phyloP scores from a whole-genome alignment of 1,284 basidiomycete genomes.

The Cutaneotrichosporon sp. region DNA sequence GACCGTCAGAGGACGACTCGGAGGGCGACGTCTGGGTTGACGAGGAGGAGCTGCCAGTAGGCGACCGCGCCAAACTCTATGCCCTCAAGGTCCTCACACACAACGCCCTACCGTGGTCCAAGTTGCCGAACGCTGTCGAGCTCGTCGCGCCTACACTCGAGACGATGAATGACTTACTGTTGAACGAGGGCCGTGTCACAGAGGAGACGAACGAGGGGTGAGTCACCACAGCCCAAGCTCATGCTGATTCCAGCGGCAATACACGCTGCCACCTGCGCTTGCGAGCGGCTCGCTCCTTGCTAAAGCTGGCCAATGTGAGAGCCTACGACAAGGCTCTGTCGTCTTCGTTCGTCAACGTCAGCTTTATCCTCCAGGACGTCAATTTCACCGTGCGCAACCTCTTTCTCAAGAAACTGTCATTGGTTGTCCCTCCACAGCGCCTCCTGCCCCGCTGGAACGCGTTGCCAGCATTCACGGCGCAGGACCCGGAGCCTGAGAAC shows the following conservation, averaged over 20 bases:
- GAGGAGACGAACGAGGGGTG: slow-evolving; percentile 63
- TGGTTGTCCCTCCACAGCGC: slow-evolving; percentile 59
- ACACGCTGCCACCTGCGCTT: slow-evolving; percentile 58
- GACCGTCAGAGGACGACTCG: slow-evolving; percentile 38
- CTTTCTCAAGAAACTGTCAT: slow-evolving; percentile 71
- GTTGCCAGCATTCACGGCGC: slow-evolving; percentile 79
- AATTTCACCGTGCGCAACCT: slow-evolving; percentile 76
- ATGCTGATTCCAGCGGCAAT: slow-evolving; percentile 23
- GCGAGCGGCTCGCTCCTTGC: slow-evolving; percentile 70
- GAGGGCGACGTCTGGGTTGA: slow-evolving; percentile 62
- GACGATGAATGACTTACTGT: slow-evolving; percentile 64
- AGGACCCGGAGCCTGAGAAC: slow-evolving; percentile 84
- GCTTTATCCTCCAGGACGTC: slow-evolving; percentile 76
- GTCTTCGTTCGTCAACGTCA: slow-evolving; percentile 64
- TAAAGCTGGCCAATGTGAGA: slow-evolving; percentile 69
- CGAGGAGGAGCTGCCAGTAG: slow-evolving; percentile 55
- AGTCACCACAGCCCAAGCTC: neutral
- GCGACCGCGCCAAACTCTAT: slow-evolving; percentile 61
- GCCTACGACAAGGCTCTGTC: slow-evolving; percentile 60
- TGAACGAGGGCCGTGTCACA: slow-evolving; percentile 61
- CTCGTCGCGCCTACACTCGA: slow-evolving; percentile 68
- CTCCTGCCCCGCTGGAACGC: slow-evolving; percentile 71
- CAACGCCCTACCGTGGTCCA: slow-evolving; percentile 65
- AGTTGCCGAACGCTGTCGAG: slow-evolving; percentile 58
- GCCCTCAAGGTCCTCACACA: slow-evolving; percentile 73